A percentile compares a stretch with the other conserved stretches of the same genome.
These are phyloP conservation scores for Dacryopinax spathularia DNA, from an alignment of 768 basidiomycete genomes.

Conservation along the genomic window DNA sequence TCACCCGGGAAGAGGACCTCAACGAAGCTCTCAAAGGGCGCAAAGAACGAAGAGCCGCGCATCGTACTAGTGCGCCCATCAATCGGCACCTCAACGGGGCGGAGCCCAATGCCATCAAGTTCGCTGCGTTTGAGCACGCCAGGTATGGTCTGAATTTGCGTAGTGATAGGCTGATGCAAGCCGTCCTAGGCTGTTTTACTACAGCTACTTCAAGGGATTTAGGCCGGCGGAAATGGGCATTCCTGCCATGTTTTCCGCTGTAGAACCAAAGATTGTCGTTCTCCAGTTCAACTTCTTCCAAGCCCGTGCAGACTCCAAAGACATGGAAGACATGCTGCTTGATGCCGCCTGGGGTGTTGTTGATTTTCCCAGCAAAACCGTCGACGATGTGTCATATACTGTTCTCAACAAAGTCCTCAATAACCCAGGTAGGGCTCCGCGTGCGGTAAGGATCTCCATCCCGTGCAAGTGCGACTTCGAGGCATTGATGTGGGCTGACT, in stretches of 20 bases:
- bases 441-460: background rate
- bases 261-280: background rate
- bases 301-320: background rate
- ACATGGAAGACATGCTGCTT: background rate
- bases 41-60: background rate
- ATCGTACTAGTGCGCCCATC: background rate
- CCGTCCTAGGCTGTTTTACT: background rate
- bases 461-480: background rate
- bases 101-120: background rate
- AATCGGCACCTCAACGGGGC: background rate
- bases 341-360: background rate
- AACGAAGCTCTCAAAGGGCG: background rate
- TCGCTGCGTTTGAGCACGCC: background rate
- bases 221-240: background rate
- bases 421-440: background rate
- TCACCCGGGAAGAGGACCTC: background rate
- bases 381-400: background rate
- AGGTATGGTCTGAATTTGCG: background rate
- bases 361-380: background rate
- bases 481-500: no score
- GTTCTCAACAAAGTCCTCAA: background rate
- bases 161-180: background rate
- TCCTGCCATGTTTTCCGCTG: background rate
- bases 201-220: background rate
- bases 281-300: background rate